Percentiles rank a stretch among this genome's conserved stretches.
phyloP scores from a whole-genome alignment of 495 filamentous ascomycete species.

The Talaromyces stipitatus region DNA sequence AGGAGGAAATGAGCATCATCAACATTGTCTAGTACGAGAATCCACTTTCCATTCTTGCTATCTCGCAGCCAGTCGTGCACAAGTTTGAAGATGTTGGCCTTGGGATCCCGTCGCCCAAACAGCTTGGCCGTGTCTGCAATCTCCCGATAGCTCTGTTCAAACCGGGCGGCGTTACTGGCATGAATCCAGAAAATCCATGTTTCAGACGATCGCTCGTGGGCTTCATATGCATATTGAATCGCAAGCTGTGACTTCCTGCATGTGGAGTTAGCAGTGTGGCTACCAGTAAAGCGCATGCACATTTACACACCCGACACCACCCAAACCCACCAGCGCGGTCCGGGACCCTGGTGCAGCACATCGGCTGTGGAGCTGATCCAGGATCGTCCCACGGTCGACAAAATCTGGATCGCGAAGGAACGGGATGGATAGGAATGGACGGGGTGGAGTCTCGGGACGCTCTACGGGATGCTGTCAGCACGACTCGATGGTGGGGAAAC shows the following conservation, averaged over 20 bases:
- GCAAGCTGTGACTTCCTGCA: conserved; percentile 32
- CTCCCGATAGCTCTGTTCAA: conserved; percentile 29
- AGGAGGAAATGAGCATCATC: conserved; percentile 25
- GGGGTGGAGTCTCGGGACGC: conserved; percentile 11
- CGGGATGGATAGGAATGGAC: conserved; percentile 18
- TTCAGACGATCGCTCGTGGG: conserved; percentile 23
- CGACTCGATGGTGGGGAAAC: background rate
- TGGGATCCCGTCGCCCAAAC: conserved; percentile 23
- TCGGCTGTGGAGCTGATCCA: conserved; percentile 20
- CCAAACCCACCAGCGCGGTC: conserved; percentile 21
- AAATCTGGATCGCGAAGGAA: conserved; percentile 27
- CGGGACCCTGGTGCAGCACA: conserved; percentile 14
- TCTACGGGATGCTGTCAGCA: background rate
- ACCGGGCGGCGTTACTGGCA: too few relatives aligned
- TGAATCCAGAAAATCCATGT: conserved; percentile 47
- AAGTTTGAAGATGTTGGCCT: conserved; percentile 30
- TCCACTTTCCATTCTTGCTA: conserved; percentile 25
- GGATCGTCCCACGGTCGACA: conserved; percentile 17
- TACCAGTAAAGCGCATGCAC: background rate
- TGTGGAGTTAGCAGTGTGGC: conserved; percentile 1
- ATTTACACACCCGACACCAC: conserved; percentile 20
- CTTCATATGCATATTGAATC: conserved; percentile 30
- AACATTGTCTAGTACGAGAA: conserved; percentile 39
- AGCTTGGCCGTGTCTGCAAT: conserved; percentile 32
- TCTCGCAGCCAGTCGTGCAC: conserved; percentile 32